These are phyloP conservation scores for Hypoxylon sp. DNA, from an alignment of 2,329 filamentous ascomycete genomes.

Conservation along the genomic window DNA sequence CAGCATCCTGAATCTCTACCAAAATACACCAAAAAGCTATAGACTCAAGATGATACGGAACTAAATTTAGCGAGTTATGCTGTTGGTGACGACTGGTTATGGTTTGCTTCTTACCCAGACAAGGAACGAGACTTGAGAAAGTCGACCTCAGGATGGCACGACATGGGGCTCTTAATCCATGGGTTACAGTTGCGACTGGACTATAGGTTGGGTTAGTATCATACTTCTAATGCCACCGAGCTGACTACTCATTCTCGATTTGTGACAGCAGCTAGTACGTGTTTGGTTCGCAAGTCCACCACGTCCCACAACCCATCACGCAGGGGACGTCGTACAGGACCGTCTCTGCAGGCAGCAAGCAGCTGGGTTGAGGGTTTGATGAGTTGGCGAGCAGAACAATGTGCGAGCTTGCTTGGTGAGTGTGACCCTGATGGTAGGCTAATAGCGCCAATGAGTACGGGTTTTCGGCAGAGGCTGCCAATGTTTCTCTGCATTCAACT, in stretches of 20 bases:
- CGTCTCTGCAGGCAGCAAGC: slow-evolving; percentile 9
- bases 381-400: slow-evolving; percentile 14
- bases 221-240: slow-evolving; percentile 23
- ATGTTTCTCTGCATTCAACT: slow-evolving; percentile 9
- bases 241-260: slow-evolving; percentile 21
- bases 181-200: slow-evolving; percentile 32
- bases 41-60: background rate
- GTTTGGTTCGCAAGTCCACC: slow-evolving; percentile 14
- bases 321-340: slow-evolving; percentile 8
- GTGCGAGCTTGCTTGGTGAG: slow-evolving; percentile 25
- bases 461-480: slow-evolving; percentile 32
- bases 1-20: background rate
- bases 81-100: slow-evolving; percentile 1
- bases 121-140: slow-evolving; percentile 2
- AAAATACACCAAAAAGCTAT: background rate
- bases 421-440: slow-evolving; percentile 40
- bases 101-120: slow-evolving; percentile 1
- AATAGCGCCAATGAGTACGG: slow-evolving; percentile 32
- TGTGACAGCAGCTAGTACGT: slow-evolving; percentile 2
- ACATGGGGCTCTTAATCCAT: slow-evolving; percentile 32
- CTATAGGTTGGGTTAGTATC: slow-evolving; percentile 16
- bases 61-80: background rate
- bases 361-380: slow-evolving; percentile 20
- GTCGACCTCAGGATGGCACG: slow-evolving; percentile 23
- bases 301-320: slow-evolving; percentile 26